These are phyloP conservation scores for Eucalyptus lansdowneana DNA, from an alignment of 345 rosid genomes.

Conservation along the genomic window DNA sequence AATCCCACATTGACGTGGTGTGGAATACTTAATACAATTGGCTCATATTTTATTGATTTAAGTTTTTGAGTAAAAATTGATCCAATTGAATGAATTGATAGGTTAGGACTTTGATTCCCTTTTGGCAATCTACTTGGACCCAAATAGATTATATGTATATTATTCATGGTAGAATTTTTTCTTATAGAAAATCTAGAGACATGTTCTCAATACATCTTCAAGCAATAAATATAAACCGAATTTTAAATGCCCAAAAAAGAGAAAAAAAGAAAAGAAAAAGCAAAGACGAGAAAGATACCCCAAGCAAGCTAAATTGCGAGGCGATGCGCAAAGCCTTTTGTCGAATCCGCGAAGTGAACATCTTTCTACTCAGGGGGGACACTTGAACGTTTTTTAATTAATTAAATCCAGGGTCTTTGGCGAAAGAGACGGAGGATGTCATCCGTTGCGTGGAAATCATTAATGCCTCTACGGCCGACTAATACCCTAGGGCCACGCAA, in stretches of 20 bases:
- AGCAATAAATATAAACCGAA: background rate
- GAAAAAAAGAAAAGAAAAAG: too few relatives aligned
- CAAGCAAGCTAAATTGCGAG: background rate
- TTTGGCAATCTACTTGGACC: background rate
- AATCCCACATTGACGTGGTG: rapidly evolving
- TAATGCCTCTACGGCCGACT: background rate
- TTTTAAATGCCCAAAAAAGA: background rate
- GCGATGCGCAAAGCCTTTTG: background rate
- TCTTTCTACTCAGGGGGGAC: too few relatives aligned
- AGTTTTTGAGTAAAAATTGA: too few relatives aligned
- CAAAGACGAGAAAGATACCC: too few relatives aligned
- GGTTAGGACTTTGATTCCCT: background rate
- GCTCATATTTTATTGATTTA: background rate
- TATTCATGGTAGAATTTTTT: too few relatives aligned
- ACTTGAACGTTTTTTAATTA: background rate
- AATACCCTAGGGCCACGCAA: background rate
- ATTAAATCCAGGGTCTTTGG: background rate
- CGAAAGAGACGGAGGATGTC: background rate
- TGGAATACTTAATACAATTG: rapidly evolving
- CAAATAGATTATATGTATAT: too few relatives aligned
- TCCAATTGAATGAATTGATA: background rate
- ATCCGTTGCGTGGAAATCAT: background rate
- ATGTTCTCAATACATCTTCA: background rate
- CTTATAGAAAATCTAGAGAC: background rate
- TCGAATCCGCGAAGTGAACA: background rate